Conservation (phyloP, 176 grass and related monocot species). For the Otatea glauca region DNA sequence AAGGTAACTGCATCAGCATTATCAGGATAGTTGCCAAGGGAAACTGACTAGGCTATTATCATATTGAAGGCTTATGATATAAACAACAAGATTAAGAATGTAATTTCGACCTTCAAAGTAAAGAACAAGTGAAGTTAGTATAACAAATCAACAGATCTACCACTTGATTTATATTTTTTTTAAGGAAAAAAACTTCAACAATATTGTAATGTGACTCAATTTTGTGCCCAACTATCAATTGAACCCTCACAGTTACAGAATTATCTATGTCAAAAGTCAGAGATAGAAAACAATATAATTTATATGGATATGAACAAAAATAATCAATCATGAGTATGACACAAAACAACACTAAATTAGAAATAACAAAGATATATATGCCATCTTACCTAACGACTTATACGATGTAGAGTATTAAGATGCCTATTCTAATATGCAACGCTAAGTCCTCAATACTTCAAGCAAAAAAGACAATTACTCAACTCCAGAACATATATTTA, state of each 20-base stretch:
- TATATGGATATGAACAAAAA: background rate
- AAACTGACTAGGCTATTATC: background rate
- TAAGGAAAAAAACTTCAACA: no score
- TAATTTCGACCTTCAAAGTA: background rate
- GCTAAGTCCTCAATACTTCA: background rate
- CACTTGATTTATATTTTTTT: background rate
- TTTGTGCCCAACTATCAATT: background rate
- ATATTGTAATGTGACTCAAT: background rate
- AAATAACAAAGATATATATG: background rate
- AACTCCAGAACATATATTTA: no score
- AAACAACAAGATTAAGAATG: background rate
- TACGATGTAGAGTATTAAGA: background rate
- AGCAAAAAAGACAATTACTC: background rate
- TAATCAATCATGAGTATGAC: background rate
- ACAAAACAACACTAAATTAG: background rate
- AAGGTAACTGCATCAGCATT: slow-evolving; percentile 5
- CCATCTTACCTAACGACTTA: background rate
- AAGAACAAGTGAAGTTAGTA: background rate
- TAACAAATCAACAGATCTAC: background rate
- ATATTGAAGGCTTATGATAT: background rate
- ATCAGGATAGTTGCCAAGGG: background rate
- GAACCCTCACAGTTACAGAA: background rate
- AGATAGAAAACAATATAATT: background rate
- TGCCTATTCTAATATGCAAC: background rate
- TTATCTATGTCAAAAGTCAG: background rate